Conservation (phyloP, 768 basidiomycete species). For the Gyrodon lividus region DNA sequence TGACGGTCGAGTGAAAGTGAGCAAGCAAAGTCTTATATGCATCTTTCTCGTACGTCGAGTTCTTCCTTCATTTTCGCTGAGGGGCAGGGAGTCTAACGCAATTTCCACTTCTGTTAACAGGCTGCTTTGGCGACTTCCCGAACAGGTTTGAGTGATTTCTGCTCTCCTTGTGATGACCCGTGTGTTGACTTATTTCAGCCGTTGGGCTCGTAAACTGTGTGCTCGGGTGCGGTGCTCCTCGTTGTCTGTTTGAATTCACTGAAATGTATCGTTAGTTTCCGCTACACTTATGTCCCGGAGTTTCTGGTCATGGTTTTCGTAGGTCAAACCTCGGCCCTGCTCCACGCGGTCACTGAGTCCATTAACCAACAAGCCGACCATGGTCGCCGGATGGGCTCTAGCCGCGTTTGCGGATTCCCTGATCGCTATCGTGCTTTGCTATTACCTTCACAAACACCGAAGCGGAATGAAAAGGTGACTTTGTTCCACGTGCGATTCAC, state of each 20-base stretch:
- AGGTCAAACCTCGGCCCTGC: background rate
- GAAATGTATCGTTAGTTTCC: conserved; percentile 1
- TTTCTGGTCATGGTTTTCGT: conserved; percentile 6
- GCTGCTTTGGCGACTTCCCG: conserved; percentile 5
- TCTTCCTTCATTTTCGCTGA: background rate
- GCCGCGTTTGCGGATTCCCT: conserved; percentile 5
- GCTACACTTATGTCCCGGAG: background rate
- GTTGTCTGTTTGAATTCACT: background rate
- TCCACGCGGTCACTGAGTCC: background rate
- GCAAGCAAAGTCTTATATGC: conserved; percentile 8
- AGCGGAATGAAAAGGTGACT: conserved; percentile 8
- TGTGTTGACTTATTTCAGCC: background rate
- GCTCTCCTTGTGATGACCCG: background rate
- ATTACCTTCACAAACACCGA: conserved; percentile 10
- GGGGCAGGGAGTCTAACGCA: too few species aligned
- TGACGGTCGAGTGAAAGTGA: conserved; percentile 3
- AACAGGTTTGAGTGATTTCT: conserved; percentile 6
- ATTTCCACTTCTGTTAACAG: background rate
- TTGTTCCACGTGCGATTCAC: background rate
- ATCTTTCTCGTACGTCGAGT: conserved; percentile 11
- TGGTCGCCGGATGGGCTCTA: conserved; percentile 14
- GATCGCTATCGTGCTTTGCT: conserved; percentile 11
- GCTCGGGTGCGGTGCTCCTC: background rate
- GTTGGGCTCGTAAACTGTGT: conserved; percentile 9
- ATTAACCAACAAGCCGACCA: conserved; percentile 10